Evolutionary conservation across 2,329 filamentous ascomycete genomes (phyloP).

Genomic region (Phyllosticta citribraziliensis): DNA sequence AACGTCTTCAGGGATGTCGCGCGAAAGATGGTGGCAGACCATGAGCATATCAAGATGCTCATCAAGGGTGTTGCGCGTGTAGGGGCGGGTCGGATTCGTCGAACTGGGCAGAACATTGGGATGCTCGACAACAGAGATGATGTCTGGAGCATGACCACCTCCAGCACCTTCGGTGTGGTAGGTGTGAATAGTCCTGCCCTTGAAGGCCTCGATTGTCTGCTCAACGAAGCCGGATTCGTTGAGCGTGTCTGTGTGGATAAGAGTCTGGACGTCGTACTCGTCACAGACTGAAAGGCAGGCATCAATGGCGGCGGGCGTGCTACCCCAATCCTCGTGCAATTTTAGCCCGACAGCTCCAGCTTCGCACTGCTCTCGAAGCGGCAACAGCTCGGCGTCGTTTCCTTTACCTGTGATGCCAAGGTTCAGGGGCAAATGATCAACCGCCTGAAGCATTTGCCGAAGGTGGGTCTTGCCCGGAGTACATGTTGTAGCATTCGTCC

Average conservation of each 20-base stretch:
- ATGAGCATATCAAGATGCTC: conserved; percentile 98
- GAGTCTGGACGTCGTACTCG: conserved; percentile 81
- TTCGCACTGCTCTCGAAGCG: conserved; percentile 67
- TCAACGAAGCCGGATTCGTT: conserved; percentile 98
- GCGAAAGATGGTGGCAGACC: conserved; percentile 91
- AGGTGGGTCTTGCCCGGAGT: conserved; percentile 79
- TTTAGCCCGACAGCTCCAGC: conserved; percentile 88
- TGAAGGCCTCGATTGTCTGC: conserved; percentile 77
- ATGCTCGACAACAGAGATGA: conserved; percentile 86
- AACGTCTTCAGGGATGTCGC: conserved; percentile 90
- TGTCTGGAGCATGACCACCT: conserved; percentile 89
- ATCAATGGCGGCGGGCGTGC: conserved; percentile 84
- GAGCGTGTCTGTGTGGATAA: conserved; percentile 86
- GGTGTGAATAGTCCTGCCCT: conserved; percentile 80
- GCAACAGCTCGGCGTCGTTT: conserved; percentile 64
- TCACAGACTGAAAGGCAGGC: conserved; percentile 73
- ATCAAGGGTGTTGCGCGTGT: conserved; percentile 83
- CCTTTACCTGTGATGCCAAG: conserved; percentile 89
- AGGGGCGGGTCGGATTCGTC: conserved; percentile 87
- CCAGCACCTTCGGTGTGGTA: conserved; percentile 96
- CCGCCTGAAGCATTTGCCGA: conserved; percentile 80
- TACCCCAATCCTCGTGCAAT: conserved; percentile 93
- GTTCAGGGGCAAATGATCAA: conserved; percentile 73
- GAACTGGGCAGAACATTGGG: conserved; percentile 80
- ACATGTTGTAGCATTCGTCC: conserved; percentile 85